These are phyloP conservation scores for Apiospora koreana DNA, from an alignment of 2,329 filamentous ascomycete species.

Conservation along the genomic window DNA sequence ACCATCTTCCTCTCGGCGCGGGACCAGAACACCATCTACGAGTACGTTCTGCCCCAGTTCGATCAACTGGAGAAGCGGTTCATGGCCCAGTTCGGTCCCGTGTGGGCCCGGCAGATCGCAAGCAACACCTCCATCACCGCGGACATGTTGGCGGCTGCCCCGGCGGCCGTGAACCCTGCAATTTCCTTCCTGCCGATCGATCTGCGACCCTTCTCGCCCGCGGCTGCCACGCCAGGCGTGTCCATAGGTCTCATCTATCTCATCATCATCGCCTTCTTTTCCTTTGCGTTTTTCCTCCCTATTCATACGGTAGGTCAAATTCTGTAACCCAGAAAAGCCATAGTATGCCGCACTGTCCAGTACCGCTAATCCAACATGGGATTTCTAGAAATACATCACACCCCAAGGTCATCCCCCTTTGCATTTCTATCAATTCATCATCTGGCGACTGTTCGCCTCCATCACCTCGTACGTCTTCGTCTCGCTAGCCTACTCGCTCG, in stretches of 20 bases:
- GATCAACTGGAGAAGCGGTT: constrained; percentile 47
- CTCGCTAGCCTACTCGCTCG: constrained; percentile 63
- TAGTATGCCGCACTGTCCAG: neutral
- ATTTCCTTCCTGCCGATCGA: constrained; percentile 42
- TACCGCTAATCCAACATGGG: neutral
- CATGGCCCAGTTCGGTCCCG: constrained; percentile 46
- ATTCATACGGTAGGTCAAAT: constrained; percentile 49
- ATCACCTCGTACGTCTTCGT: constrained; percentile 61
- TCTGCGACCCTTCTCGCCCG: constrained; percentile 59
- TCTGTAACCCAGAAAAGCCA: too few species aligned
- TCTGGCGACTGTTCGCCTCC: constrained; percentile 59
- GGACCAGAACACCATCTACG: constrained; percentile 55
- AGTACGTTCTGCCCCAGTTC: constrained; percentile 55
- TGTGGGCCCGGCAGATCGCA: constrained; percentile 42
- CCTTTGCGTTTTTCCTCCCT: constrained; percentile 64
- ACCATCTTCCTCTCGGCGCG: constrained; percentile 56
- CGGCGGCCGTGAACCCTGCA: constrained; percentile 34
- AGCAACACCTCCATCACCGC: constrained; percentile 37
- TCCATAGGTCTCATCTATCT: constrained; percentile 66
- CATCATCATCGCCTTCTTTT: constrained; percentile 69
- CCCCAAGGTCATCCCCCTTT: constrained; percentile 57
- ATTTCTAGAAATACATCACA: constrained; percentile 49
- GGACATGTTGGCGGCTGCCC: constrained; percentile 29
- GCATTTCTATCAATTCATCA: constrained; percentile 56
- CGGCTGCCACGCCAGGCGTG: constrained; percentile 56